Evolutionary conservation across 1,284 basidiomycete species (phyloP).

Genomic region (Rhodofomes roseus): DNA sequence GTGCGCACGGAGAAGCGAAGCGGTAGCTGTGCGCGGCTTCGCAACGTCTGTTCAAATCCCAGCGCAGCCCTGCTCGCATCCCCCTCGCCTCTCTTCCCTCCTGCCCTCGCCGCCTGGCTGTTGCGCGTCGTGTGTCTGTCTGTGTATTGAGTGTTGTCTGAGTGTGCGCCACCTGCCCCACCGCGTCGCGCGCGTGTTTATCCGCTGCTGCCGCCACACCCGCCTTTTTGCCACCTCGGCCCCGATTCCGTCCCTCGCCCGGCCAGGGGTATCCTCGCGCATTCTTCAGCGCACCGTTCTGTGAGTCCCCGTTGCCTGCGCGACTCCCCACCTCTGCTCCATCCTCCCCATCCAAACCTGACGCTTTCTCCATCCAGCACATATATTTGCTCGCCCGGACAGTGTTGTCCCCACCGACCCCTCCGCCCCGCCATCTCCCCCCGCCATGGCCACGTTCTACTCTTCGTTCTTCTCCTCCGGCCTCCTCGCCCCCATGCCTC

Average conservation of each 20-base stretch:
- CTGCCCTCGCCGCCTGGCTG: not conserved
- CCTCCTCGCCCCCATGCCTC: constrained; percentile 42
- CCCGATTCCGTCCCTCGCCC: not conserved
- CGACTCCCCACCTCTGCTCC: not conserved
- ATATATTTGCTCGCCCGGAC: not conserved
- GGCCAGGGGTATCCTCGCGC: not conserved
- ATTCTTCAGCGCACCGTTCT: not conserved
- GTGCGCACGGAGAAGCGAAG: not conserved
- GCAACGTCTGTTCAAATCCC: not conserved
- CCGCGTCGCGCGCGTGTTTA: not conserved
- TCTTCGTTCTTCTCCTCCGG: constrained; percentile 62
- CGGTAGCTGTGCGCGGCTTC: not conserved
- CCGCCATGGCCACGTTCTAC: constrained; percentile 41
- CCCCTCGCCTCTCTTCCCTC: not conserved
- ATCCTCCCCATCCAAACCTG: not conserved
- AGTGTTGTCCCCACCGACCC: constrained; percentile 1
- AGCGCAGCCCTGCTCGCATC: not conserved
- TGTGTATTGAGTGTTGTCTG: not conserved
- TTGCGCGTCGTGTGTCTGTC: too few species aligned
- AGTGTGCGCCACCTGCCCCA: not conserved
- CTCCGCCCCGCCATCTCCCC: not conserved
- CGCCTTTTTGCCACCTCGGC: not conserved
- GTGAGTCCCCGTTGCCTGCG: not conserved
- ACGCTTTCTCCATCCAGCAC: not conserved
- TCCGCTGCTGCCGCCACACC: not conserved